Percentiles rank a stretch among this genome's conserved stretches.
Evolutionary conservation across 108 stramenopile species (phyloP).

Genomic region (Stephanodiscus triporus): DNA sequence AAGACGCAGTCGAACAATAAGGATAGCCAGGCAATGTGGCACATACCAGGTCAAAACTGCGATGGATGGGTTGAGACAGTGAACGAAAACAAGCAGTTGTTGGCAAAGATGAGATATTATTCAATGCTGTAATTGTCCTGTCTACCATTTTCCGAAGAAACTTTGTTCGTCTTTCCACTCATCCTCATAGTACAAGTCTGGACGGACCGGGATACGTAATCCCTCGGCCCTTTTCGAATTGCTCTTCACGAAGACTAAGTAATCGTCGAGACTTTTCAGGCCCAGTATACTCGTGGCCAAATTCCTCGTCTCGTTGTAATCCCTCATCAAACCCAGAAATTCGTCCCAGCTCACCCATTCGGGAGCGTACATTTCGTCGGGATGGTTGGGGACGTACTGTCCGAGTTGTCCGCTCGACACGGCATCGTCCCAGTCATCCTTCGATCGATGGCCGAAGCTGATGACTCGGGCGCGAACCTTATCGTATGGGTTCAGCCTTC

Average conservation of each 20-base stretch:
- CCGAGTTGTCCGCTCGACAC: slow-evolving; percentile 55
- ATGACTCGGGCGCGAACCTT: slow-evolving; percentile 52
- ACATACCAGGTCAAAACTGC: too few relatives aligned
- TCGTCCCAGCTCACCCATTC: slow-evolving; percentile 81
- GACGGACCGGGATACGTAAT: slow-evolving; percentile 66
- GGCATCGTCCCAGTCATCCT: slow-evolving; percentile 73
- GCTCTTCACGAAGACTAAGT: slow-evolving; percentile 51
- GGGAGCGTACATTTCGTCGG: slow-evolving; percentile 74
- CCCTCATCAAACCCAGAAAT: slow-evolving; percentile 70
- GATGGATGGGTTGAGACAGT: too few relatives aligned
- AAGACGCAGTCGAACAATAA: too few relatives aligned
- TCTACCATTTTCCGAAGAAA: slow-evolving; percentile 51
- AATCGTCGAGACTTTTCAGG: slow-evolving; percentile 57
- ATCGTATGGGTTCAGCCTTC: slow-evolving; percentile 64
- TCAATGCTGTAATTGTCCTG: too few relatives aligned
- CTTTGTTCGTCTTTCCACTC: slow-evolving; percentile 62
- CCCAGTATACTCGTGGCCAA: slow-evolving; percentile 50
- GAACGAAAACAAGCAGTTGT: too few relatives aligned
- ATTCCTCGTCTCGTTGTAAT: slow-evolving; percentile 62
- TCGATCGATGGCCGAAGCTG: slow-evolving; percentile 61
- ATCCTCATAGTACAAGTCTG: slow-evolving; percentile 63
- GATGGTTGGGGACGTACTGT: slow-evolving; percentile 58
- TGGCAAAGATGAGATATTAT: too few relatives aligned
- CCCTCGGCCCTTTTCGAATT: slow-evolving; percentile 64
- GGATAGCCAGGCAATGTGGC: too few relatives aligned